Conservation (phyloP, 495 filamentous ascomycete species). For the Penicillium cinerascens region DNA sequence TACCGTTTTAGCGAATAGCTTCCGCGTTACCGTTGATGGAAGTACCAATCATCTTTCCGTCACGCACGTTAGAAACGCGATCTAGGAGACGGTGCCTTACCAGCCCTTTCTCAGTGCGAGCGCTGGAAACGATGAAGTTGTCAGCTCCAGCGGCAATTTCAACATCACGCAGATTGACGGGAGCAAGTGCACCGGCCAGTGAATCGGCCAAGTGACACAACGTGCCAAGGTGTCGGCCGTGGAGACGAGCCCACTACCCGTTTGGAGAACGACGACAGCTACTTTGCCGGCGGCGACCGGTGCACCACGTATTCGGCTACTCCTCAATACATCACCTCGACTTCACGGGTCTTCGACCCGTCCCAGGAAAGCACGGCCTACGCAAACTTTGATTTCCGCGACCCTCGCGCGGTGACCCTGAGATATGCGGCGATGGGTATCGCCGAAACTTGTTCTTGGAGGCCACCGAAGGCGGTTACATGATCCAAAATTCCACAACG, state of each 20-base stretch:
- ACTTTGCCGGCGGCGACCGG: slow-evolving; percentile 23
- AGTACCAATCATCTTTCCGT: slow-evolving; percentile 13
- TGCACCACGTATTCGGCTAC: slow-evolving; percentile 23
- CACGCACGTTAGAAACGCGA: slow-evolving; percentile 1
- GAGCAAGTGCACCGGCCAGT: slow-evolving; percentile 19
- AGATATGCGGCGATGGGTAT: slow-evolving; percentile 21
- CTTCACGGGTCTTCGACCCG: slow-evolving; percentile 18
- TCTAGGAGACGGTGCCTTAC: slow-evolving; percentile 21
- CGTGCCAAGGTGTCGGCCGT: slow-evolving; percentile 23
- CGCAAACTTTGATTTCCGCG: slow-evolving; percentile 19
- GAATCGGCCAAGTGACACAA: slow-evolving; percentile 7
- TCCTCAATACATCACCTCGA: slow-evolving; percentile 23
- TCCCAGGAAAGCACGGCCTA: slow-evolving; percentile 23
- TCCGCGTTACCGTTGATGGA: slow-evolving; percentile 10
- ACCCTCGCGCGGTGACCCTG: slow-evolving; percentile 17
- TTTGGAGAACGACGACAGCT: slow-evolving; percentile 19
- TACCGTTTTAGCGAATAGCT: slow-evolving; percentile 10
- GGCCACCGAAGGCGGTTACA: slow-evolving; percentile 12
- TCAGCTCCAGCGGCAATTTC: slow-evolving; percentile 22
- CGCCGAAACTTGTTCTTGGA: slow-evolving; percentile 18
- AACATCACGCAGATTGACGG: slow-evolving; percentile 22
- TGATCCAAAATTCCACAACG: slow-evolving; percentile 24
- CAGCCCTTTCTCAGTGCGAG: slow-evolving; percentile 21
- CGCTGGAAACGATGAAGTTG: slow-evolving; percentile 15
- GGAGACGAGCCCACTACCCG: slow-evolving; percentile 24